Evolutionary conservation across 257 asterid genomes (phyloP).

Genomic region (Fraxinus excelsior): DNA sequence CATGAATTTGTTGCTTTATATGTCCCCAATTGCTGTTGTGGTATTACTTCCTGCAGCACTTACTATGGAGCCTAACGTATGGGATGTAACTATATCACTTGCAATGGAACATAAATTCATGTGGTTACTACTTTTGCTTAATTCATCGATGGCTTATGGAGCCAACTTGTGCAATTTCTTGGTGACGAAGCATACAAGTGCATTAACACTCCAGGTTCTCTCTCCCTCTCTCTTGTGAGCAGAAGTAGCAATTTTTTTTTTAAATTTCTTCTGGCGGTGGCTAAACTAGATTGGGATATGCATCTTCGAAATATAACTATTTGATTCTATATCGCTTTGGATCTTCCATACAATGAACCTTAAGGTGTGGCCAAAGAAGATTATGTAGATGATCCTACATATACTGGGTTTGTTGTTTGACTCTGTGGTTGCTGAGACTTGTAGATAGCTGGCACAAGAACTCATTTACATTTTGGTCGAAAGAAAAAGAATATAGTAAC

Average conservation of each 20-base stretch:
- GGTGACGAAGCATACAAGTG: slow-evolving; percentile 94
- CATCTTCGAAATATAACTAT: background rate
- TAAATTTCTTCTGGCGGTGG: background rate
- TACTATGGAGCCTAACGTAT: slow-evolving; percentile 81
- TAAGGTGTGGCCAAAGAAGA: background rate
- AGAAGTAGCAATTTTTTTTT: background rate
- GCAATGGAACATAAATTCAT: slow-evolving; percentile 60
- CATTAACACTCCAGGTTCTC: slow-evolving; percentile 89
- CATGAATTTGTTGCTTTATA: slow-evolving; percentile 92
- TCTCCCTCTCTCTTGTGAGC: background rate
- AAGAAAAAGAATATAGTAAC: too few relatives aligned
- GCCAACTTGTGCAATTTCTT: slow-evolving; percentile 90
- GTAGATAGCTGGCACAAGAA: background rate
- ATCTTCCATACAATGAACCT: too few relatives aligned
- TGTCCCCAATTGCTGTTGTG: slow-evolving; percentile 86
- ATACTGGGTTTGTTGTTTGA: background rate
- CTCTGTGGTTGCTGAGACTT: background rate
- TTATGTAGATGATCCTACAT: background rate
- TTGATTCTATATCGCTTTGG: too few relatives aligned
- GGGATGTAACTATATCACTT: slow-evolving; percentile 54
- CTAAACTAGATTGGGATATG: background rate
- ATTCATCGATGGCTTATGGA: slow-evolving; percentile 82
- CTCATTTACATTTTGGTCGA: too few relatives aligned
- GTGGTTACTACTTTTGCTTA: slow-evolving; percentile 70
- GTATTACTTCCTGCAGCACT: slow-evolving; percentile 76